Evolutionary conservation across 2,329 filamentous ascomycete genomes (phyloP), one percentile per base, ranked within the genome.

Genomic region (Helicocarpus griseus): DNA sequence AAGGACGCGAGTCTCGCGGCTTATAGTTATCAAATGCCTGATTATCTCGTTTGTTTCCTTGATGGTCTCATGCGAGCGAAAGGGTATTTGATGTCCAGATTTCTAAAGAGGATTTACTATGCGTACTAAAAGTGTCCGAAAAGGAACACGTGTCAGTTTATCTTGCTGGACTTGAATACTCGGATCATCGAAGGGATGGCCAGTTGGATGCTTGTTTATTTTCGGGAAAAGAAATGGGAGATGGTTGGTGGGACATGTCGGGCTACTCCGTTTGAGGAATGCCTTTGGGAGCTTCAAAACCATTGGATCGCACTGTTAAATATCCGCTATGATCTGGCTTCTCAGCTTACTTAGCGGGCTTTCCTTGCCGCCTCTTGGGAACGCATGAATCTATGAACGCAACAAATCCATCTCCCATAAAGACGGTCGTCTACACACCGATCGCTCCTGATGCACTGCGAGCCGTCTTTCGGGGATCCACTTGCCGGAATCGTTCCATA

Each of bases 1-100:
- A 40, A 39, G 39, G 53, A 58, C 56, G 58, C 54, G 50, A 87
- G 86, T 78, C 64, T 89, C 86, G 82, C 81, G 81, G 76, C 77
- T 67, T 69, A 75, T 73, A 79, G 83, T 85, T 82, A 82, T 82
- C 77, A 73, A 78, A 72, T 73, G 75, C 74, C 77, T 77, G 81
- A 90, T 67, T 89, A 89, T 70, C 72, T 65, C 65, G 63, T 57
- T 61, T 57, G 58, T 59, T 59, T 63, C 64, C 57, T 57, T 60
- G 58, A 58, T 47, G 58, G 63, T 58, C 56, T 54, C 53, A 62
- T 61, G 59, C 61, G 55, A 57, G 60, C 54, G 61, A 68, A 70
- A 66, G 58, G 61, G 26, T 59, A 58, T 60, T 61, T 61, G 66
- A 59, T 62, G 71, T 74, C 73, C 74, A 74, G 72, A 74, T 69